A percentile compares a stretch with the other conserved stretches of the same genome.
Evolutionary conservation across 2,329 filamentous ascomycete species (phyloP).

Genomic region (Fusarium nelsonii): DNA sequence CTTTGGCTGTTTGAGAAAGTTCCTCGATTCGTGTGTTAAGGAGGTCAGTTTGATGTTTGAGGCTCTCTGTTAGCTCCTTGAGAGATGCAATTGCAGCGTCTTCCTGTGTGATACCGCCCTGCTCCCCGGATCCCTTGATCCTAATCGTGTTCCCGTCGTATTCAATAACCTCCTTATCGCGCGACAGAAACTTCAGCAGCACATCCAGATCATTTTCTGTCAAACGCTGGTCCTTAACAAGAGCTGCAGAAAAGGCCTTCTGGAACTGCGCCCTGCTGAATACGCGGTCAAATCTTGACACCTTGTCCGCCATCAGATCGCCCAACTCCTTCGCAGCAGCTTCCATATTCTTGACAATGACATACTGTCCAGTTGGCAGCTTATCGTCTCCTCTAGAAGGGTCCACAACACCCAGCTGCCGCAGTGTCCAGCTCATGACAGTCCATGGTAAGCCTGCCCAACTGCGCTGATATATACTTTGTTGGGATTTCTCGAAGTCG

Average conservation of each 20-base stretch:
- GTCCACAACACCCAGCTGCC: conserved; percentile 73
- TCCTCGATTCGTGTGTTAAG: conserved; percentile 75
- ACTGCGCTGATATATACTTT: conserved; percentile 78
- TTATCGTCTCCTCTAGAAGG: conserved; percentile 63
- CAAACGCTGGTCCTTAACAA: conserved; percentile 64
- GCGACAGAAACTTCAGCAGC: conserved; percentile 75
- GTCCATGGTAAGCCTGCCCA: conserved; percentile 79
- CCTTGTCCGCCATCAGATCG: conserved; percentile 57
- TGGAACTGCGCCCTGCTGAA: conserved; percentile 76
- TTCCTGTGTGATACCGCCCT: conserved; percentile 73
- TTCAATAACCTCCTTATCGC: conserved; percentile 71
- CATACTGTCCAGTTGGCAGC: conserved; percentile 72
- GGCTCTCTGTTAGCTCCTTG: conserved; percentile 79
- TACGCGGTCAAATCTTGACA: conserved; percentile 72
- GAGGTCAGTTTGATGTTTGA: conserved; percentile 78
- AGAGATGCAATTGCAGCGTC: conserved; percentile 87
- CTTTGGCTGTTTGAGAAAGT: conserved; percentile 73
- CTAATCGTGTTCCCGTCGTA: conserved; percentile 79
- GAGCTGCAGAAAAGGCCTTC: conserved; percentile 65
- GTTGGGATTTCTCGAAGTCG: conserved; percentile 73
- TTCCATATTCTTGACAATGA: conserved; percentile 73
- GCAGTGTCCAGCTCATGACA: conserved; percentile 80
- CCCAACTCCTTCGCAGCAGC: conserved; percentile 67
- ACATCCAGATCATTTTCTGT: conserved; percentile 76
- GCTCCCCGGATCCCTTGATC: conserved; percentile 70